Evolutionary conservation across 108 stramenopile genomes (phyloP).

Genomic region (Pseudonitzschia delicatissima): DNA sequence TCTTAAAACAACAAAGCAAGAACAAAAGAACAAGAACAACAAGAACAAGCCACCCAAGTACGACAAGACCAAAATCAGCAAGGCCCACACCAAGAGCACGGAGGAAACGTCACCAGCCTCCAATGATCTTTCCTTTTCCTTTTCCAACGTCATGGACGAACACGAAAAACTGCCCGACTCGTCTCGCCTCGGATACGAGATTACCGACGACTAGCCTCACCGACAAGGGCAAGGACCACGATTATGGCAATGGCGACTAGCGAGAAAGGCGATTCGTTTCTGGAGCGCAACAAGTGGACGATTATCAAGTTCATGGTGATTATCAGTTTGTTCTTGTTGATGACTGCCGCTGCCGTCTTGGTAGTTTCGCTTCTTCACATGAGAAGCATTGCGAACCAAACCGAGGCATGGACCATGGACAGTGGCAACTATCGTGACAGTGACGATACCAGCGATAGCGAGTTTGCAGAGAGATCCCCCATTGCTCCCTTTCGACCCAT

Average conservation of each 20-base stretch:
- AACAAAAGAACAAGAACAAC: too few relatives aligned
- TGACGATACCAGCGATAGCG: background rate
- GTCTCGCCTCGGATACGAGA: background rate
- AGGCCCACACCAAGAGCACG: background rate
- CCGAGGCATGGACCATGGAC: too few relatives aligned
- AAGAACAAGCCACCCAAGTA: too few relatives aligned
- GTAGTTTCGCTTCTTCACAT: background rate
- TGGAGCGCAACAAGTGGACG: background rate
- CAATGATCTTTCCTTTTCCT: background rate
- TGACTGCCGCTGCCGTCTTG: slow-evolving; percentile 2
- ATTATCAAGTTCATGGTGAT: slow-evolving; percentile 11
- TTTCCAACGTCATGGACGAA: background rate
- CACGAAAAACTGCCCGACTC: background rate
- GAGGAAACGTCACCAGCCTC: background rate
- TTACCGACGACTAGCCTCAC: background rate
- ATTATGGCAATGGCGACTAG: background rate
- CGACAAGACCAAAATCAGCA: background rate
- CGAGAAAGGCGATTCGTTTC: background rate
- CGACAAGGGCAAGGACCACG: background rate
- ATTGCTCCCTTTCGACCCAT: too few relatives aligned
- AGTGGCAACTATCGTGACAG: background rate
- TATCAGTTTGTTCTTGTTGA: slow-evolving; percentile 5
- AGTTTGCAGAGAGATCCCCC: too few relatives aligned
- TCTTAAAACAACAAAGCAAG: background rate
- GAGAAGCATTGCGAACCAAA: background rate